Percentiles rank a stretch among this genome's conserved stretches.
Evolutionary conservation across 768 basidiomycete species (phyloP).

Genomic region (Trametes cinnabarina): DNA sequence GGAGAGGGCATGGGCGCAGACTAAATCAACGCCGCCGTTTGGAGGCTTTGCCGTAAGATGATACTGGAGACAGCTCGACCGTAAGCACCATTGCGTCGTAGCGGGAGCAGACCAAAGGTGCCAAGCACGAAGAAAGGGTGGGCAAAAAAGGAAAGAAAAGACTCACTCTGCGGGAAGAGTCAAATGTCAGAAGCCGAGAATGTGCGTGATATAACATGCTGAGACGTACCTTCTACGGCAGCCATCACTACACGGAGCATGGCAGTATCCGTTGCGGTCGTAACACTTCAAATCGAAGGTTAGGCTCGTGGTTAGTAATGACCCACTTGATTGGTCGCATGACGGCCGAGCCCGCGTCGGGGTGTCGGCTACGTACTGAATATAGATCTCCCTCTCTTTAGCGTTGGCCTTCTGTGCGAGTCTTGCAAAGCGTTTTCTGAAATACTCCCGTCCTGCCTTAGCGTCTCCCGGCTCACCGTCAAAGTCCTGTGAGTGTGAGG

Average conservation of each 20-base stretch:
- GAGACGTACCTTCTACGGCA: slow-evolving; percentile 86
- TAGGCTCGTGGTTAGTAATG: slow-evolving; percentile 9
- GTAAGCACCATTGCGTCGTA: slow-evolving; percentile 15
- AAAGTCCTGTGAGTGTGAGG: slow-evolving; percentile 57
- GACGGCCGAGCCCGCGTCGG: no score
- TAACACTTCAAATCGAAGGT: slow-evolving; percentile 51
- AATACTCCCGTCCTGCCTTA: slow-evolving; percentile 81
- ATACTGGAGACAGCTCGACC: slow-evolving; percentile 45
- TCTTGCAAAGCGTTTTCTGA: slow-evolving; percentile 79
- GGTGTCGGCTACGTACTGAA: slow-evolving; percentile 62
- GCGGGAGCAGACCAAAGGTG: slow-evolving; percentile 9
- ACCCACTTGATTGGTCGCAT: no score
- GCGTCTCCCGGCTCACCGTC: slow-evolving; percentile 75
- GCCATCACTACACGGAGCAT: slow-evolving; percentile 91
- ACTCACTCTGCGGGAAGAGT: slow-evolving; percentile 72
- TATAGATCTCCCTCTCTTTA: slow-evolving; percentile 88
- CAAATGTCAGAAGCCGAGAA: no score
- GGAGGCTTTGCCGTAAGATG: slow-evolving; percentile 63
- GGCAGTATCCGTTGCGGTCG: slow-evolving; percentile 88
- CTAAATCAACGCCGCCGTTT: slow-evolving; percentile 65
- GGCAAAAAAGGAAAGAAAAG: slow-evolving; percentile 22
- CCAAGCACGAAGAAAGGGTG: slow-evolving; percentile 15
- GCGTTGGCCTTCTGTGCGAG: slow-evolving; percentile 84
- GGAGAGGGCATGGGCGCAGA: not conserved
- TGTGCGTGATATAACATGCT: no score